These are phyloP conservation scores for Penicillium brasilianum DNA, from an alignment of 2,329 filamentous ascomycete genomes.

Conservation along the genomic window DNA sequence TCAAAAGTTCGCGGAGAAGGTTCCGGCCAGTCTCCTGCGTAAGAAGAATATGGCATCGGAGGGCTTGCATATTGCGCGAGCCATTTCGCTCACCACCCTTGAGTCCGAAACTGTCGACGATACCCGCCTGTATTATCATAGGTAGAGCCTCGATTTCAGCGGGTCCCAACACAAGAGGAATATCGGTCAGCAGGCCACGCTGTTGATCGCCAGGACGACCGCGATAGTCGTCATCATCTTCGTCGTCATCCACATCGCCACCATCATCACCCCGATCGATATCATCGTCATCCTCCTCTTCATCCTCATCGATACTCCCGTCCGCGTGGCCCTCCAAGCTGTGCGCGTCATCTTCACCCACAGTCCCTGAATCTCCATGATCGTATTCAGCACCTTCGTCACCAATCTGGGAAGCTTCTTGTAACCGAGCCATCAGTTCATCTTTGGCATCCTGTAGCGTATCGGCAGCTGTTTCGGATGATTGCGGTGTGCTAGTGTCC, in stretches of 20 bases:
- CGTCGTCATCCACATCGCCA: slow-evolving; percentile 60
- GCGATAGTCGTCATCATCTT: slow-evolving; percentile 58
- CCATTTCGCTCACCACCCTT: slow-evolving; percentile 67
- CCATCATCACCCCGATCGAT: slow-evolving; percentile 57
- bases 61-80: slow-evolving; percentile 81
- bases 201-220: slow-evolving; percentile 58
- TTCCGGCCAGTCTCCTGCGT: slow-evolving; percentile 91
- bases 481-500: slow-evolving; percentile 53
- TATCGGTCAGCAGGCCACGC: slow-evolving; percentile 86
- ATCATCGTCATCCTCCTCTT: slow-evolving; percentile 58
- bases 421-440: slow-evolving; percentile 55
- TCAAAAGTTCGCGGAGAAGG: slow-evolving; percentile 84
- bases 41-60: slow-evolving; percentile 85
- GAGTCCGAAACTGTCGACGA: slow-evolving; percentile 77
- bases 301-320: slow-evolving; percentile 55
- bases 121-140: slow-evolving; percentile 96
- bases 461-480: slow-evolving; percentile 54
- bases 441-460: slow-evolving; percentile 58
- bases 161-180: slow-evolving; percentile 90
- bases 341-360: slow-evolving; percentile 48
- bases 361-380: slow-evolving; percentile 47
- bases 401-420: slow-evolving; percentile 50
- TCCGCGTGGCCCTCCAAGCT: slow-evolving; percentile 52
- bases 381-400: slow-evolving; percentile 51
- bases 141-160: slow-evolving; percentile 95